Percentiles rank a stretch among this genome's conserved stretches.
Evolutionary conservation across 176 grass and related monocot genomes (phyloP).

Genomic region (Chrysopogon serrulatus): DNA sequence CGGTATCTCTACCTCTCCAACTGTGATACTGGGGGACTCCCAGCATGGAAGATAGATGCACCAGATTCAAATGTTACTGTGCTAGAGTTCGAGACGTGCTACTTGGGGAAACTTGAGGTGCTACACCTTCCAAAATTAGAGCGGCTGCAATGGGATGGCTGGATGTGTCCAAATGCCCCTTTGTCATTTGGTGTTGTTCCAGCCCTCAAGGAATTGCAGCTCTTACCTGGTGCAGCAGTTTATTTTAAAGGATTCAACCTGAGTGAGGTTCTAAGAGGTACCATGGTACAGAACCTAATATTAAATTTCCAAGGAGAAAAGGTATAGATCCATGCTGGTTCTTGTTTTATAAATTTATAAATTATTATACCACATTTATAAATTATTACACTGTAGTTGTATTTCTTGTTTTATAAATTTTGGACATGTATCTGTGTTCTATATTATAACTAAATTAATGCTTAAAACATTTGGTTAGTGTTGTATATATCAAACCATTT

Average conservation of each 20-base stretch:
- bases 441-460: neutral
- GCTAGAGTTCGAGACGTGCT: neutral
- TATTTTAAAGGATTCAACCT: neutral
- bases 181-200: slow-evolving; percentile 3
- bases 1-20: neutral
- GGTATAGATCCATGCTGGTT: neutral
- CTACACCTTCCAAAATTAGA: slow-evolving; percentile 9
- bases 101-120: neutral
- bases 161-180: neutral
- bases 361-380: no score
- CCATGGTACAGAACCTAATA: neutral
- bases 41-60: neutral
- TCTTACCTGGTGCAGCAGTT: neutral
- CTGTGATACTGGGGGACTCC: neutral
- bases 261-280: slow-evolving; percentile 14
- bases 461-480: neutral
- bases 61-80: neutral
- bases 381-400: neutral
- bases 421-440: neutral
- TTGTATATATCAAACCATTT: no score
- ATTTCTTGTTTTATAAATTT: neutral
- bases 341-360: no score
- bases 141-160: neutral
- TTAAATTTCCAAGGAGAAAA: slow-evolving; percentile 11
- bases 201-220: neutral